A percentile compares a stretch with the other conserved stretches of the same genome.
Evolutionary conservation across 305 asterid species (phyloP).

Genomic region (Coffea humblotiana): DNA sequence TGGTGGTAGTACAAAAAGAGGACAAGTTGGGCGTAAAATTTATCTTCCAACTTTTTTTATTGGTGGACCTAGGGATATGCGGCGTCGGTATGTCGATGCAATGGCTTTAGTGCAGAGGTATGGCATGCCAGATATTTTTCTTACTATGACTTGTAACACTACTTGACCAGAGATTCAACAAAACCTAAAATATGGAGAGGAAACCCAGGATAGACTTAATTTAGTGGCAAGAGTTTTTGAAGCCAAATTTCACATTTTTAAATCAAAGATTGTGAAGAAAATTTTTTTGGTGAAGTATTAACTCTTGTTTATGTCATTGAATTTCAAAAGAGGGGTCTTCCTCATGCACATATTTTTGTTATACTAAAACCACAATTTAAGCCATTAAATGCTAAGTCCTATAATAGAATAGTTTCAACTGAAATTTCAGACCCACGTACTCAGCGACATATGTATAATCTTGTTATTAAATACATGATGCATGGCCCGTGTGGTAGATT

Average conservation of each 20-base stretch:
- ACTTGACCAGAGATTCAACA: not conserved
- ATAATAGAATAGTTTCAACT: not conserved
- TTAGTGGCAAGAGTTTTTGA: not conserved
- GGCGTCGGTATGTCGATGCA: no score
- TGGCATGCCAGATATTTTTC: no score
- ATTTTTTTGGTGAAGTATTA: not conserved
- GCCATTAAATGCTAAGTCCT: not conserved
- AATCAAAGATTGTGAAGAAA: not conserved
- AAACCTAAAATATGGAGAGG: no score
- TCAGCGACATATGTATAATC: not conserved
- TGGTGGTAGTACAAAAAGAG: no score
- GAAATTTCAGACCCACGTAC: not conserved
- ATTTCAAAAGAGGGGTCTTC: not conserved
- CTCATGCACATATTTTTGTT: not conserved
- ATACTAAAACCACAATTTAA: not conserved
- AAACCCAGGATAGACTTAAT: not conserved
- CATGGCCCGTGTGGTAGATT: no score
- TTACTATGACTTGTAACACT: not conserved
- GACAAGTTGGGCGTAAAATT: no score
- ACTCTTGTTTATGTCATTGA: not conserved
- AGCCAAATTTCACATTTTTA: not conserved
- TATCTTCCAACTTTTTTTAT: no score
- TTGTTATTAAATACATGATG: not conserved
- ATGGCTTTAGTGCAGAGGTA: no score
- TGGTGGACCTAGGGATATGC: no score